Evolutionary conservation across 225 moss, liverwort and hornwort genomes (phyloP).

Genomic region (Anthoceros angustus): DNA sequence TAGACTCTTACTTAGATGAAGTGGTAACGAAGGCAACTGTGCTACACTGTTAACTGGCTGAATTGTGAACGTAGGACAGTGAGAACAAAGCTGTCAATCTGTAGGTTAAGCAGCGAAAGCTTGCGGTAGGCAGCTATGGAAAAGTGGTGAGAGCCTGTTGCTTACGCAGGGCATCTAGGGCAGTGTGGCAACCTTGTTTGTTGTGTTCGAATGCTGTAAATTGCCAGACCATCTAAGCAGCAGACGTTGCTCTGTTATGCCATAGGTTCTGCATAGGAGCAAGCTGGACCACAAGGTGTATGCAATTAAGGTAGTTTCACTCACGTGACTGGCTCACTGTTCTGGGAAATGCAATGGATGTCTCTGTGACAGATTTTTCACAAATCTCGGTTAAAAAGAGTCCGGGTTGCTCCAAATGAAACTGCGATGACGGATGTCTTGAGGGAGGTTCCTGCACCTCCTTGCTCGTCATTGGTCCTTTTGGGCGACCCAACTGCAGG

Average conservation of each 20-base stretch:
- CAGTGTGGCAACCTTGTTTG: not conserved
- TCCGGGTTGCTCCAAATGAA: conserved; percentile 71
- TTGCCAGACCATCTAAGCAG: not conserved
- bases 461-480: not conserved
- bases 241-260: conserved; percentile 4
- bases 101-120: conserved; percentile 50
- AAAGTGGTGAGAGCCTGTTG: conserved; percentile 79
- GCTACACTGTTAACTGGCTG: not conserved
- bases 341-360: not conserved
- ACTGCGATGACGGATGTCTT: conserved; percentile 90
- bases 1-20: too few relatives aligned
- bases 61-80: conserved; percentile 38
- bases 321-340: not conserved
- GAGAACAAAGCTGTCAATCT: conserved; percentile 76
- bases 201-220: not conserved
- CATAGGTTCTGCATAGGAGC: conserved; percentile 60
- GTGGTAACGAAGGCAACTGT: too few relatives aligned
- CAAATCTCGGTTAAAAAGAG: conserved; percentile 63
- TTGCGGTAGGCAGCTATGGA: conserved; percentile 77
- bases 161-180: not conserved
- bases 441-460: conserved; percentile 42
- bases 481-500: not conserved
- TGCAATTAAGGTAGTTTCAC: conserved; percentile 57
- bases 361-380: conserved; percentile 41
- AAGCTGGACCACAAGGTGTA: conserved; percentile 48